Conservation (phyloP, 1,284 basidiomycete species). For the Meira nashicola region DNA sequence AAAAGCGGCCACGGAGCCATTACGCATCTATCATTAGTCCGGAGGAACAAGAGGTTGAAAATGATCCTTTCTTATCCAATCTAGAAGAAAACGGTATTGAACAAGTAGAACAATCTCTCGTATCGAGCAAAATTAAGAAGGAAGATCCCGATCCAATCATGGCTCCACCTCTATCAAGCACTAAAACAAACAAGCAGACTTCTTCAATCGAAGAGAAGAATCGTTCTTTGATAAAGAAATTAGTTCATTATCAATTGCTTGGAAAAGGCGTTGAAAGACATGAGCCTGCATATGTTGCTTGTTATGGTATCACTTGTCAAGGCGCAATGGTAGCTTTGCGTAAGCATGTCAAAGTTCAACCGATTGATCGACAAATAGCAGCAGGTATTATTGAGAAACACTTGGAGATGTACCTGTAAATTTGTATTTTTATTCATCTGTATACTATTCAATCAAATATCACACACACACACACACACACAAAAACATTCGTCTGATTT, state of each 20-base stretch:
- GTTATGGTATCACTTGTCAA: constrained; percentile 34
- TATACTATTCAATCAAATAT: not conserved
- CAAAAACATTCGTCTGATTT: not conserved
- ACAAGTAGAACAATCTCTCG: not conserved
- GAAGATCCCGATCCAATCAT: not conserved
- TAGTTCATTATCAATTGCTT: constrained; percentile 29
- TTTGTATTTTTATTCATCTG: not conserved
- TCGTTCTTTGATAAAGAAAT: constrained; percentile 23
- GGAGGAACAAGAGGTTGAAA: not conserved
- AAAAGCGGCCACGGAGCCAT: constrained; percentile 22
- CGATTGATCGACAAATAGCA: constrained; percentile 6
- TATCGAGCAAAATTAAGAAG: not conserved
- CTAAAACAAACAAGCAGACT: not conserved
- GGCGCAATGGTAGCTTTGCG: constrained; percentile 20
- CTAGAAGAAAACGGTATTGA: not conserved
- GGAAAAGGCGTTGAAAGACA: constrained; percentile 26
- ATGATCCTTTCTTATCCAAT: not conserved
- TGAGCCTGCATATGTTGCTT: constrained; percentile 31
- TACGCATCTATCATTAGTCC: too few relatives aligned
- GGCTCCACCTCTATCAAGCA: too few relatives aligned
- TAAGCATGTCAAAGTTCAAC: not conserved
- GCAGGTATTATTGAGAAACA: constrained; percentile 12
- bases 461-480: not conserved
- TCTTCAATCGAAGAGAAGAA: constrained; percentile 11
- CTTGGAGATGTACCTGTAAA: constrained; percentile 16